Base-by-base conservation (phyloP, 495 filamentous ascomycete genomes). In the Trichoderma virens region DNA sequence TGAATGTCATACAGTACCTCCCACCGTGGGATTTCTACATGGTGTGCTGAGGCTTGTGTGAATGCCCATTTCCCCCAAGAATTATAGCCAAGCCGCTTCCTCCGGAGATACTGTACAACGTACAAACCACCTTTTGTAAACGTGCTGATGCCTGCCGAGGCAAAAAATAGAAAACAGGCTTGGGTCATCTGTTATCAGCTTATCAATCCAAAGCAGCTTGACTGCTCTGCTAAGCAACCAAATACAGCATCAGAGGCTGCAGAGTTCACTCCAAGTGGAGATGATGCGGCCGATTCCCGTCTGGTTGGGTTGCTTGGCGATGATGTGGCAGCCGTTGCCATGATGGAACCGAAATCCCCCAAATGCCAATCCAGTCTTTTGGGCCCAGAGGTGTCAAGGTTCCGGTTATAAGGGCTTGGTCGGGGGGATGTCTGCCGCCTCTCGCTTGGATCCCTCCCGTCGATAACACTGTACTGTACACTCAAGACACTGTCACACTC, bases 351-450 rank as follows among this genome's bases (percentile, higher is more conserved):
- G 8, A 1, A 7, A 20, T 14, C n/a, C 20, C n/a, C 32, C 4
- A 35, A 11, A 35, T 11, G 32, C 32, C 32, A 4, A 5, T 11
- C 32, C 32, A 35, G 32, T 35, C 5, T 11, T 11, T 35, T 35
- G 32, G 43, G 20, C 16, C n/a, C 18, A 16, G 27, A 56, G 23
- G 51, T 11, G 51, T 28, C 51, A 56, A 27, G 27, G 25, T 27
- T 56, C 16, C 27, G n/a, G 51, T 56, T 8, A 56, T 7, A 56
- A 47, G 18, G 7, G 43, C 25, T 27, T 30, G 11, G 51, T 30
- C 23, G 51, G 51, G n/a, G n/a, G n/a, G 27, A 56, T 56, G 51
- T 18, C 13, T 56, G 51, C 27, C 51, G 51, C 51, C 51, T 56
- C 51, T 56, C 20, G 51, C 25, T 27, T 30, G 25, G 23, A 11